phyloP scores from a whole-genome alignment of 768 basidiomycete species.

The Ramaria sp. region DNA sequence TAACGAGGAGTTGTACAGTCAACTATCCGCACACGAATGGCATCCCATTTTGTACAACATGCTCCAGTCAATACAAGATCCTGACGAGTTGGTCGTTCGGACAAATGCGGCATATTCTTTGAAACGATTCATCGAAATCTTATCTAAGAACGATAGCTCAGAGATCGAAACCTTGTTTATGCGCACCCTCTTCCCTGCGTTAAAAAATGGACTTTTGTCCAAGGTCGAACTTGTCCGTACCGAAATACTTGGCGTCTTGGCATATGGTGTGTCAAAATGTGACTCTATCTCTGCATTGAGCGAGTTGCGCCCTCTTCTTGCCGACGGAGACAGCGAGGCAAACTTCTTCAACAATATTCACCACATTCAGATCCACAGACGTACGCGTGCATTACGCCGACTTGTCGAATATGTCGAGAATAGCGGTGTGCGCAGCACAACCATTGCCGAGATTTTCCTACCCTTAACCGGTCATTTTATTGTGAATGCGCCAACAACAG shows the following conservation, averaged over 20 bases:
- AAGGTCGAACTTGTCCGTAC: slow-evolving; percentile 80
- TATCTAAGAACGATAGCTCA: slow-evolving; percentile 26
- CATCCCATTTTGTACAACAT: slow-evolving; percentile 73
- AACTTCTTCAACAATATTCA: slow-evolving; percentile 95
- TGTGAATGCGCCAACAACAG: slow-evolving; percentile 34
- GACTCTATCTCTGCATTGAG: slow-evolving; percentile 46
- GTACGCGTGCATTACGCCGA: slow-evolving; percentile 77
- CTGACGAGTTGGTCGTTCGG: slow-evolving; percentile 77
- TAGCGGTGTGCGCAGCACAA: slow-evolving; percentile 53
- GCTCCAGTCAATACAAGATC: slow-evolving; percentile 80
- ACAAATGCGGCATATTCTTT: slow-evolving; percentile 70
- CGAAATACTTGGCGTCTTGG: slow-evolving; percentile 72
- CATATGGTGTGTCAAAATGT: slow-evolving; percentile 61
- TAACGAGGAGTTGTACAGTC: slow-evolving; percentile 52
- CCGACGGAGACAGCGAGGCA: slow-evolving; percentile 85
- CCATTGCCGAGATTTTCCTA: slow-evolving; percentile 72
- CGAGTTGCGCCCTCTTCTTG: slow-evolving; percentile 75
- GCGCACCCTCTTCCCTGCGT: slow-evolving; percentile 58
- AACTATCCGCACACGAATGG: slow-evolving; percentile 54
- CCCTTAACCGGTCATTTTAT: slow-evolving; percentile 83
- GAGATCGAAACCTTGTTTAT: slow-evolving; percentile 42
- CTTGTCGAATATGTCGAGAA: slow-evolving; percentile 68
- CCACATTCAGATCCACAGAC: slow-evolving; percentile 87
- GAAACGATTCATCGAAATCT: slow-evolving; percentile 64
- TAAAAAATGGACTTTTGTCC: slow-evolving; percentile 71